A percentile compares a stretch with the other conserved stretches of the same genome.
Conservation (phyloP, 1,284 basidiomycete species). For the Malassezia yamatoensis region DNA sequence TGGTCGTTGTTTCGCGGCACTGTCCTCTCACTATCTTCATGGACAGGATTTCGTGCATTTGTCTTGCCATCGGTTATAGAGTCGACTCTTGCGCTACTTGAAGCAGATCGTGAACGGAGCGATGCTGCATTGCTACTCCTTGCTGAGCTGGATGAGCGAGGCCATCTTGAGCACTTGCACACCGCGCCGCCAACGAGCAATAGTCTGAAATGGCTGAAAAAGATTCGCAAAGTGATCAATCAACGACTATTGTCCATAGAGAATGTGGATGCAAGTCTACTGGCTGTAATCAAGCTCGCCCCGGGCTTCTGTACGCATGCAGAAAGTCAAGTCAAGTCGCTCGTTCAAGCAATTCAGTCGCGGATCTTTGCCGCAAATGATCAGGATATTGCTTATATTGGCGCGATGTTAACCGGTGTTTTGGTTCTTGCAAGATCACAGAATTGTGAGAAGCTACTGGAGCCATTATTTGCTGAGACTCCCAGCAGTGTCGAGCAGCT, state of each 20-base stretch:
- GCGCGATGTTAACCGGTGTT: not conserved
- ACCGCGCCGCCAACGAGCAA: conserved; percentile 12
- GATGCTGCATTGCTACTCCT: conserved; percentile 28
- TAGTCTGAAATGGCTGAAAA: conserved; percentile 8
- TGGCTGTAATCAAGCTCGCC: conserved; percentile 8
- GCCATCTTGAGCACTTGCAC: conserved; percentile 6
- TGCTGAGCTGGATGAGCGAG: conserved; percentile 17
- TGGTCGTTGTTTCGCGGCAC: conserved; percentile 33
- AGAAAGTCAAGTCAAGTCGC: not conserved
- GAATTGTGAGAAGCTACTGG: not conserved
- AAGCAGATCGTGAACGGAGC: not conserved
- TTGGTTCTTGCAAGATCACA: not conserved
- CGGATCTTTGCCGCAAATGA: not conserved
- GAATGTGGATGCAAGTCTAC: not conserved
- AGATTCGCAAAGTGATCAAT: not conserved
- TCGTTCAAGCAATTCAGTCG: not conserved
- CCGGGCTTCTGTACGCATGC: conserved; percentile 2
- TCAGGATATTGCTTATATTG: not conserved
- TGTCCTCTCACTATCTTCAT: conserved; percentile 28
- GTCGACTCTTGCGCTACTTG: conserved; percentile 21
- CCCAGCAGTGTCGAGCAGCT: not conserved
- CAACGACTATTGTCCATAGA: not conserved
- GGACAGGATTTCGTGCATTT: conserved; percentile 39
- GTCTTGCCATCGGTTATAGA: conserved; percentile 34
- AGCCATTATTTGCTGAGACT: not conserved